Evolutionary conservation across 495 filamentous ascomycete species (phyloP).

Genomic region (Penicillium taxi): DNA sequence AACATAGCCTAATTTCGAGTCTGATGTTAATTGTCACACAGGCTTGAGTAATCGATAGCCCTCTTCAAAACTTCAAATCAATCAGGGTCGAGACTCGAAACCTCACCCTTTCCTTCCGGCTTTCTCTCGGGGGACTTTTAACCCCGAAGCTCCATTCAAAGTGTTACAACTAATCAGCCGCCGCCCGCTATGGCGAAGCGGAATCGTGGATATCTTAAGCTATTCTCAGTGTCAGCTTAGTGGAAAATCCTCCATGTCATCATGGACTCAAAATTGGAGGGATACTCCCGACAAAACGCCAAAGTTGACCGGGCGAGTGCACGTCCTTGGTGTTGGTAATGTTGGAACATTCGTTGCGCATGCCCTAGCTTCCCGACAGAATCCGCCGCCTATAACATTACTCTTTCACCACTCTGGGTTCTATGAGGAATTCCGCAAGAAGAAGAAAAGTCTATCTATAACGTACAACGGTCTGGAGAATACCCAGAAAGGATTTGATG

Average conservation of each 20-base stretch:
- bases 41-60: too few relatives aligned
- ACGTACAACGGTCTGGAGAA: slow-evolving; percentile 34
- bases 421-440: slow-evolving; percentile 19
- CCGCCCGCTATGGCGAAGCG: slow-evolving; percentile 35
- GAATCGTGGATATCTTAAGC: slow-evolving; percentile 14
- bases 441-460: slow-evolving; percentile 26
- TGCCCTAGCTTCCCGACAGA: slow-evolving; percentile 44
- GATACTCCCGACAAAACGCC: slow-evolving; percentile 17
- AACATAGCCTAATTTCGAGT: too few relatives aligned
- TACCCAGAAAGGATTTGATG: slow-evolving; percentile 35
- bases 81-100: too few relatives aligned
- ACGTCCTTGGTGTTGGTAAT: slow-evolving; percentile 53
- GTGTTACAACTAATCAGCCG: slow-evolving; percentile 29
- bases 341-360: slow-evolving; percentile 55
- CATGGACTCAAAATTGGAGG: slow-evolving; percentile 27
- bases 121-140: slow-evolving; percentile 6
- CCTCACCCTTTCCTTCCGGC: neutral
- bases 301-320: slow-evolving; percentile 41
- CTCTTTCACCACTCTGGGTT: slow-evolving; percentile 38
- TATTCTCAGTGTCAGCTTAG: slow-evolving; percentile 2
- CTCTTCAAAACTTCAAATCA: too few relatives aligned
- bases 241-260: slow-evolving; percentile 12
- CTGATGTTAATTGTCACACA: too few relatives aligned
- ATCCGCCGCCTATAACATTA: slow-evolving; percentile 53
- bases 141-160: slow-evolving; percentile 19